Conservation (phyloP, 2,329 filamentous ascomycete genomes). For the Hypoxylon sp. region DNA sequence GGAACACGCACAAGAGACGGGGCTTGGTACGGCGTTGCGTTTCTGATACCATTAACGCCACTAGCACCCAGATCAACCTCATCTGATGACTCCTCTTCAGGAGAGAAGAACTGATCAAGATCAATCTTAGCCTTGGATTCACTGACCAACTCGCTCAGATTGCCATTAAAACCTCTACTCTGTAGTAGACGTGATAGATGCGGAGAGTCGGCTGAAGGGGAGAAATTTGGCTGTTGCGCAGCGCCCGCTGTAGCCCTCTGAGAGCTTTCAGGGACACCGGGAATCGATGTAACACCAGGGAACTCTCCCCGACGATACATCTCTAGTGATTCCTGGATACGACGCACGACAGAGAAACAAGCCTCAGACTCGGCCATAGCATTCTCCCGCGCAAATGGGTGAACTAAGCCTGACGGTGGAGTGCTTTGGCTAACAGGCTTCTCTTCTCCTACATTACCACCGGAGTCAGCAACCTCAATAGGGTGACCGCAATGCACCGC, state of each 20-base stretch:
- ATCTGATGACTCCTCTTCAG: conserved; percentile 68
- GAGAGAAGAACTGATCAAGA: conserved; percentile 64
- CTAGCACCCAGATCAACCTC: conserved; percentile 62
- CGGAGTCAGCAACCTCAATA: conserved; percentile 77
- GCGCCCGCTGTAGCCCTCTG: conserved; percentile 47
- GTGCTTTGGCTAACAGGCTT: conserved; percentile 51
- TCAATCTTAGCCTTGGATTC: conserved; percentile 71
- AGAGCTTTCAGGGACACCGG: conserved; percentile 51
- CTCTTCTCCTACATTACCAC: conserved; percentile 63
- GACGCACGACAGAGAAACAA: conserved; percentile 63
- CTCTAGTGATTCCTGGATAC: conserved; percentile 69
- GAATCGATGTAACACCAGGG: conserved; percentile 63
- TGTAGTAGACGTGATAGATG: conserved; percentile 77
- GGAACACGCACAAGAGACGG: conserved; percentile 66
- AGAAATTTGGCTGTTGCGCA: conserved; percentile 59
- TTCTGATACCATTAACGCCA: conserved; percentile 58
- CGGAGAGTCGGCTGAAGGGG: conserved; percentile 72
- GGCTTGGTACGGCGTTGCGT: conserved; percentile 60
- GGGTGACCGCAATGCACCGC: conserved; percentile 88
- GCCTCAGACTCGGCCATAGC: conserved; percentile 68
- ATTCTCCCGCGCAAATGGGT: conserved; percentile 73
- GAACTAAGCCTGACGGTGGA: conserved; percentile 67
- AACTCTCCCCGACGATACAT: conserved; percentile 67
- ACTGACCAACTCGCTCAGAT: conserved; percentile 70
- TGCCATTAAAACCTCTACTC: conserved; percentile 71